These are phyloP conservation scores for Chaetomium sp. DNA, from an alignment of 2,329 filamentous ascomycete species.

Conservation along the genomic window DNA sequence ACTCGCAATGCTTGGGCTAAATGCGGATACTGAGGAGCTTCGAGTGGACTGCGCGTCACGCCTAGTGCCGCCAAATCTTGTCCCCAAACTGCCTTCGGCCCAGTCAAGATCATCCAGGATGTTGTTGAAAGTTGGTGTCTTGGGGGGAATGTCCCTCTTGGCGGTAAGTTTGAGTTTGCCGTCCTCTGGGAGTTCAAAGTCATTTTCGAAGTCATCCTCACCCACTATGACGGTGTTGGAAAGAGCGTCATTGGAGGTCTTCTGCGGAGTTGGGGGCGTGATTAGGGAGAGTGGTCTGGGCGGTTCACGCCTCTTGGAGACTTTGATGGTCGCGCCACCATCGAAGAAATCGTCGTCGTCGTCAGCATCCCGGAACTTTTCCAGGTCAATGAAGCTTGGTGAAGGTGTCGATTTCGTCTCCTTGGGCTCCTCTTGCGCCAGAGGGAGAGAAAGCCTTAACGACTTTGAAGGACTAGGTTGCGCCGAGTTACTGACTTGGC, in stretches of 20 bases:
- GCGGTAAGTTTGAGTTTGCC: slow-evolving; percentile 60
- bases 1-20: slow-evolving; percentile 89
- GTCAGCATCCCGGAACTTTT: slow-evolving; percentile 56
- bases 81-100: slow-evolving; percentile 88
- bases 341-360: slow-evolving; percentile 60
- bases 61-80: slow-evolving; percentile 79
- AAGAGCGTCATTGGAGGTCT: slow-evolving; percentile 33
- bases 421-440: slow-evolving; percentile 27
- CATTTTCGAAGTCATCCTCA: slow-evolving; percentile 64
- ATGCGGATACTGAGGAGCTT: slow-evolving; percentile 79
- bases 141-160: slow-evolving; percentile 55
- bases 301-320: slow-evolving; percentile 52
- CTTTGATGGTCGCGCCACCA: slow-evolving; percentile 60
- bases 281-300: slow-evolving; percentile 47
- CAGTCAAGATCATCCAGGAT: slow-evolving; percentile 77
- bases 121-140: slow-evolving; percentile 51
- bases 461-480: slow-evolving; percentile 45
- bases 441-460: slow-evolving; percentile 19
- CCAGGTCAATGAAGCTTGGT: slow-evolving; percentile 49
- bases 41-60: slow-evolving; percentile 72
- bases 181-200: slow-evolving; percentile 64
- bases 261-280: slow-evolving; percentile 50
- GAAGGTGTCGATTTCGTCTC: slow-evolving; percentile 31
- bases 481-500: slow-evolving; percentile 57
- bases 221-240: slow-evolving; percentile 23